Conservation (phyloP, 345 rosid species). For the Brassica juncea region DNA sequence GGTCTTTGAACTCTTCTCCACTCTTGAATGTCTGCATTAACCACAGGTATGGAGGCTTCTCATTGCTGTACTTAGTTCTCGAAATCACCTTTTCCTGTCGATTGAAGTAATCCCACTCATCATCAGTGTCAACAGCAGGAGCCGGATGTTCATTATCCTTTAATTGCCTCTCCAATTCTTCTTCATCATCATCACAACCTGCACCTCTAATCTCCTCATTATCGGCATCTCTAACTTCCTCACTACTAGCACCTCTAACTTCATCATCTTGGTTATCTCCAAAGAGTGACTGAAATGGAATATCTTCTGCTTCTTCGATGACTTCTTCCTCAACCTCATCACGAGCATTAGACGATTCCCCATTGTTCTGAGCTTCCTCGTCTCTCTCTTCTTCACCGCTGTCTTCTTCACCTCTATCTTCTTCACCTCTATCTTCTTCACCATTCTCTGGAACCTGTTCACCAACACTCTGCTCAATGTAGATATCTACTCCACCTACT, state of each 20-base stretch:
- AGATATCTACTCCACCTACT: neutral
- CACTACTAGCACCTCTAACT: neutral
- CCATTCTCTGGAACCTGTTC: neutral
- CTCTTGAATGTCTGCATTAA: neutral
- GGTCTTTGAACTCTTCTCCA: neutral
- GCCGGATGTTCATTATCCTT: neutral
- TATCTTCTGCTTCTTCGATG: too few relatives aligned
- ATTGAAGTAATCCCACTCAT: neutral
- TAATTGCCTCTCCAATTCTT: neutral
- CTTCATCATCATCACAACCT: neutral
- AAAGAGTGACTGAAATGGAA: neutral
- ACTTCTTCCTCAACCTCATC: too few relatives aligned
- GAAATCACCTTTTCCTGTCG: neutral
- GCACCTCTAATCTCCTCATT: neutral
- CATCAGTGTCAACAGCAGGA: neutral
- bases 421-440: neutral
- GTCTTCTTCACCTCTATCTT: neutral
- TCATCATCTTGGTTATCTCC: neutral
- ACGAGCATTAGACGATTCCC: too few relatives aligned
- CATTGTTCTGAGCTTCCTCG: too few relatives aligned
- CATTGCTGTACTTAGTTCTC: neutral
- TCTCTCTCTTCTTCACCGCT: too few relatives aligned
- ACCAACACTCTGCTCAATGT: neutral
- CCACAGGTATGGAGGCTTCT: neutral
- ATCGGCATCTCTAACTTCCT: too few relatives aligned